Percentiles rank a stretch among this genome's conserved stretches.
Conservation (phyloP, 164 flowering plant genomes). For the Litsea cubeba region DNA sequence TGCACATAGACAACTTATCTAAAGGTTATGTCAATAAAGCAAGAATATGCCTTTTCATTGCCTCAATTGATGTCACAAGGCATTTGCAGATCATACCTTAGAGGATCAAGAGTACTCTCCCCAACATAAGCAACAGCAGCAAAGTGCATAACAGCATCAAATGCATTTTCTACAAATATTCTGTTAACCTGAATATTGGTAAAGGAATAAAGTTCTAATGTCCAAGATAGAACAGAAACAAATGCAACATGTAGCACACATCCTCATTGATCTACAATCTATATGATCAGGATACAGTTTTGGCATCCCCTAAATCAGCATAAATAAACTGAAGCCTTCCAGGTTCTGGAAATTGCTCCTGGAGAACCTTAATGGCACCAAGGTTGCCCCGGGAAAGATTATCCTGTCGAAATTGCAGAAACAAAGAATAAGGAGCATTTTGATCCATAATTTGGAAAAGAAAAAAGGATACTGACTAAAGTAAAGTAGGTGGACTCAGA, state of each 20-base stretch:
- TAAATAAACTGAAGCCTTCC: slow-evolving; percentile 91
- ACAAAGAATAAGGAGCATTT: background rate
- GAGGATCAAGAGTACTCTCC: slow-evolving; percentile 94
- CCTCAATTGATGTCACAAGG: background rate
- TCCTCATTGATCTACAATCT: background rate
- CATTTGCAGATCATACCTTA: slow-evolving; percentile 43
- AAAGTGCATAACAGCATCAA: slow-evolving; percentile 98
- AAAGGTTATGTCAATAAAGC: background rate
- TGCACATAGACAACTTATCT: background rate
- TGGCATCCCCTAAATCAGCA: slow-evolving; percentile 94
- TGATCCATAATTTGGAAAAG: too few relatives aligned
- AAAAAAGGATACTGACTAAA: too few relatives aligned
- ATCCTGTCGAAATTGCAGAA: slow-evolving; percentile 43
- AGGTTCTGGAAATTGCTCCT: slow-evolving; percentile 73
- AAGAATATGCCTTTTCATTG: background rate
- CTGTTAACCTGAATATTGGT: slow-evolving; percentile 59
- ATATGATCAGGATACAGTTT: slow-evolving; percentile 60
- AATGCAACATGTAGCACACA: background rate
- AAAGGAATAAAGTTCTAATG: slow-evolving; percentile 25
- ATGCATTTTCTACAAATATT: slow-evolving; percentile 84
- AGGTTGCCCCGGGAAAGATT: slow-evolving; percentile 92
- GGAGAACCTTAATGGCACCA: slow-evolving; percentile 77
- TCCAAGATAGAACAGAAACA: background rate
- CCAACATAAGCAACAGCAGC: slow-evolving; percentile 99
- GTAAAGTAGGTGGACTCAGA: too few relatives aligned